These are phyloP conservation scores for Diutina scorzettiae DNA, from an alignment of 1,139 yeast species.

Conservation along the genomic window DNA sequence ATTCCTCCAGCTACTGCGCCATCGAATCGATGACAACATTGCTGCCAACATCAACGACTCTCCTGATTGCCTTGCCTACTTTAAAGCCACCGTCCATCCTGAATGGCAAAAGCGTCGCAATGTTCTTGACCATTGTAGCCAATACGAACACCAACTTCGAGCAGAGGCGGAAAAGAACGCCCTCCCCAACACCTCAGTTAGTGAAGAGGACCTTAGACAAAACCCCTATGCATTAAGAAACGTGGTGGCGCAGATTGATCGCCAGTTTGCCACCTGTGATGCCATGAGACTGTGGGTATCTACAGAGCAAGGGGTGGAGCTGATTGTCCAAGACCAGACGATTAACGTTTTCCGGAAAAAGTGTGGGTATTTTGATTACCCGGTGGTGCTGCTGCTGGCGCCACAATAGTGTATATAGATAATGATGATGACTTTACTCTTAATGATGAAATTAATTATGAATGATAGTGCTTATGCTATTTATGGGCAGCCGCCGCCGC, in stretches of 20 bases:
- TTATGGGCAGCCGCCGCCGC: constrained; percentile 5
- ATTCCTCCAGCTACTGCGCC: constrained; percentile 3
- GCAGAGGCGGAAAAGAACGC: neutral
- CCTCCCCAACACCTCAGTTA: neutral
- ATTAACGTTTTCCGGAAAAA: neutral
- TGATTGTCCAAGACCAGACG: neutral
- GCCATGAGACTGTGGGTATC: constrained; percentile 4
- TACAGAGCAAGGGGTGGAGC: constrained; percentile 4
- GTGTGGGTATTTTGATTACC: constrained; percentile 2
- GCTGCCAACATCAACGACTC: constrained; percentile 2
- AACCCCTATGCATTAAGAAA: constrained; percentile 2
- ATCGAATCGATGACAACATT: neutral
- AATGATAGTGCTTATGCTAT: too few relatives aligned
- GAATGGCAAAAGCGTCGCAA: neutral
- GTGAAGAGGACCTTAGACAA: neutral
- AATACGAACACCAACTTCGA: neutral
- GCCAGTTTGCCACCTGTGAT: constrained; percentile 4
- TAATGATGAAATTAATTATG: too few relatives aligned
- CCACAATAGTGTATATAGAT: constrained; percentile 3
- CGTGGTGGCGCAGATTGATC: neutral
- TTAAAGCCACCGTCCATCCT: neutral
- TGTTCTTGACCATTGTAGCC: neutral
- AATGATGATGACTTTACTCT: too few relatives aligned
- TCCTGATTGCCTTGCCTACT: constrained; percentile 1
- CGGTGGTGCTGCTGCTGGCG: too few relatives aligned